Base-by-base conservation (phyloP, 345 rosid species). In the Lumnitzera racemosa region DNA sequence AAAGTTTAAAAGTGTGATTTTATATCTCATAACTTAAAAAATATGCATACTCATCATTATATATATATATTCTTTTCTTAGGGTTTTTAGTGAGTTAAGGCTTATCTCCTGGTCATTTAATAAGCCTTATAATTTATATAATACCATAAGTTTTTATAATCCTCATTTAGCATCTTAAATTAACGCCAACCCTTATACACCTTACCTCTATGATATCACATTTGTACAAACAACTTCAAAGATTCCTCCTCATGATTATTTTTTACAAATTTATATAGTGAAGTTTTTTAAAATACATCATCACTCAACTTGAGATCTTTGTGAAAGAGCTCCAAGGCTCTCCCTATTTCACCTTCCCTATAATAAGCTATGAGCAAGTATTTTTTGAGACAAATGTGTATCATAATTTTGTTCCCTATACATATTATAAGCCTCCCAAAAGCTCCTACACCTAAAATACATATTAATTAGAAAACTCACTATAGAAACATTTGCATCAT, bases 391-490 rank as follows among this genome's bases (percentile, higher is more conserved):
- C 89, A 64, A 70, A 81, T 84, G 82, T 59, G 79, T 61, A 59
- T 61, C 76, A 15, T 31, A 74, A 64, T 59, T 68, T 12, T 69
- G 62, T 7, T 69, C 81, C 17, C 69, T 47, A 68, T 83, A 83
- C 15, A 77, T 85, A 58, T 20, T 54, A 62, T 61, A 67, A 8
- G 84, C 90, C 27, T 77, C 91, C 62, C 64, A 50, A 55, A 78
- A 82, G 57, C 68, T 69, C 47, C 79, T 77, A 61, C 91, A 77
- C 67, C 84, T 91, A 0, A 96, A 88, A 55, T 90, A 90, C 97
- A 88, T 83, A 70, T 85, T 83, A 71, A 87, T 74, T 49, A 90
- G 82, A 69, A 96, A 85, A 66, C 92, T 87, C 65, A 72, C 66
- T 0, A 77, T 82, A 78, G 80, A 90, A 61, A 77, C 80, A 59